Base-by-base conservation (phyloP, 768 basidiomycete species). In the Kwoniella shandongensis region DNA sequence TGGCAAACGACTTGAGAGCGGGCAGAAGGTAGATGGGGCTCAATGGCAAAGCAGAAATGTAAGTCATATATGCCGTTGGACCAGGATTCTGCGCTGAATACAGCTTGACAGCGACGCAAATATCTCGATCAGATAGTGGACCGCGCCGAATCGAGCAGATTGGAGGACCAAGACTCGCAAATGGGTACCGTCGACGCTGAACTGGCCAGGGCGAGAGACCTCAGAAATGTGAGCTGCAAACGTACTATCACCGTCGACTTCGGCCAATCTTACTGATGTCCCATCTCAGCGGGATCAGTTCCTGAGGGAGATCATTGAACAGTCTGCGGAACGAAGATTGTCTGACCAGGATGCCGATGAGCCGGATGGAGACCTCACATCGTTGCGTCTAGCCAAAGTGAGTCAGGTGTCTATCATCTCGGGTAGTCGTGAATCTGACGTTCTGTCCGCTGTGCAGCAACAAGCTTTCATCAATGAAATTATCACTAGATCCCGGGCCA, bases 151-250 rank as follows among this genome's bases (percentile, higher is more conserved):
- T 38, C 45, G 13, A 42, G 46, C 7, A 27, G 67, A 25, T 18
- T 68, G 44, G 47, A 44, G 3, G 54, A 54, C 20, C 70, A 72
- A 36, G 66, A 68, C 32, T 63, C 59, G 15, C 38, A 27, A 2
- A 46, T 40, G 36, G 48, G 42, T 7, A 39, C 22, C 4, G 61
- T 65, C 3, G 41, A 72, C 46, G 65, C 45, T 4, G 63, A 65
- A 10, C 40, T 67, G 23, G 67, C 67, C 3, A 46, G 61, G 45
- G 70, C 67, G 4, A 59, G 67, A 39, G 67, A 69, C 23, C 53
- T 69, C 1, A 42, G 59, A 38, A 54, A 62, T 49, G 70, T 72
- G 42, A 62, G 69, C 53, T n/a, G 3, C 8, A 22, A 11, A 17
- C 6, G 7, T 6, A 32, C 13, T 32, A 6, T 13, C 40, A 41